Percentiles rank a stretch among this genome's conserved stretches.
Conservation (phyloP, 805 yeast species). For the Hanseniaspora nectarophila region DNA sequence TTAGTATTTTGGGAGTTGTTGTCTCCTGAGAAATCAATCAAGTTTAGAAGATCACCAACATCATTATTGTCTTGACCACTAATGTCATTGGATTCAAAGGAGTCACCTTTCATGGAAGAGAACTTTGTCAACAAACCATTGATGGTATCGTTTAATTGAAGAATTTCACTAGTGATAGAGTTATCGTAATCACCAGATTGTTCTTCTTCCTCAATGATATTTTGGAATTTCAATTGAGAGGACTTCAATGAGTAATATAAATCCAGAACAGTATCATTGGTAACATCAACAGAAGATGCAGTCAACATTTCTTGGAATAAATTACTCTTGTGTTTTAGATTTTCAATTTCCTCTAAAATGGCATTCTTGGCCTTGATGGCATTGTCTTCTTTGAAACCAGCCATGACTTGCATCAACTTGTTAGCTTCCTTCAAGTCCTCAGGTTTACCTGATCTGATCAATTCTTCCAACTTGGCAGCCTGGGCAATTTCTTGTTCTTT, state of each 20-base stretch:
- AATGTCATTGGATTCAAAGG: slow-evolving; percentile 41
- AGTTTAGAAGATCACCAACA: slow-evolving; percentile 36
- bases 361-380: slow-evolving; percentile 53
- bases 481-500: slow-evolving; percentile 88
- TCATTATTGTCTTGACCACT: slow-evolving; percentile 28
- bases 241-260: slow-evolving; percentile 65
- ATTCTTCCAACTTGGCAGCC: slow-evolving; percentile 87
- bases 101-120: slow-evolving; percentile 53
- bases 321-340: slow-evolving; percentile 74
- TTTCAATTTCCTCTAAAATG: slow-evolving; percentile 71
- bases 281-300: slow-evolving; percentile 30
- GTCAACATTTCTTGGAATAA: slow-evolving; percentile 77
- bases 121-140: slow-evolving; percentile 58
- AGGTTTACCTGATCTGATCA: slow-evolving; percentile 90
- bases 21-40: slow-evolving; percentile 60
- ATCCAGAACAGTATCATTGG: slow-evolving; percentile 62
- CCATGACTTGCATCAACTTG: slow-evolving; percentile 93
- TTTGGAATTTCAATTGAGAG: slow-evolving; percentile 76
- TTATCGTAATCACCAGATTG: slow-evolving; percentile 36
- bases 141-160: slow-evolving; percentile 63
- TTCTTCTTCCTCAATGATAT: slow-evolving; percentile 69
- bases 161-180: slow-evolving; percentile 50
- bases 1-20: slow-evolving; percentile 25
- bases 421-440: slow-evolving; percentile 93
- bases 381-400: slow-evolving; percentile 86